Evolutionary conservation across 208 protist genomes (phyloP), one percentile per base, ranked within the genome.

Genomic region (Herpetomonas samuelpessoai): DNA sequence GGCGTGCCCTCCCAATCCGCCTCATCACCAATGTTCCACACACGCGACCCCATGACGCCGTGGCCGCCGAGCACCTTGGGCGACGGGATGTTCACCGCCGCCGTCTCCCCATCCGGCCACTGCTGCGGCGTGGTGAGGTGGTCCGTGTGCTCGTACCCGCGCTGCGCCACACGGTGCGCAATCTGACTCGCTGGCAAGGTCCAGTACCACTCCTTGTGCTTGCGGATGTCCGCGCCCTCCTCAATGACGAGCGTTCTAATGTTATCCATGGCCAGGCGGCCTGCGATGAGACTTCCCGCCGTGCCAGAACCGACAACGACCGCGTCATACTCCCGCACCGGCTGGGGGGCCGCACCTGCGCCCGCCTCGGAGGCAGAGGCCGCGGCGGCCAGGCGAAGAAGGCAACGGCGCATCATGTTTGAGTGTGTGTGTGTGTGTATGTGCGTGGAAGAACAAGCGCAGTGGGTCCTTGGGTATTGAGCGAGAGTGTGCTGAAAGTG

Each of bases 41-140:
- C 69, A 22, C 82, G 81, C 29, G 76, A 83, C 27, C 87, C 87
- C 87, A 93, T 88, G 2, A 93, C 81, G 28, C 83, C 81, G 49
- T 79, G 74, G 0, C 87, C 87, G 44, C 87, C 87, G 26, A 93
- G 74, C 55, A 93, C 81, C 3, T 68, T 54, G n/a, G 87, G 75
- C n/a, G 79, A 80, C 3, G 81, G 83, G 44, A 93, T 81, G 70
- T 57, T 70, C 52, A 93, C 83, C 14, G 74, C 63, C 28, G 74
- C 75, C 39, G 14, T 52, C 30, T 22, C 62, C 3, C 46, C 65
- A 18, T 52, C 66, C 35, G 78, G 72, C 51, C 56, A 68, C 46
- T 62, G 62, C 60, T 86, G 83, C 44, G 81, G 82, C n/a, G 73
- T 62, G 4, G 81, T 78, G 4, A 81, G 27, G 14, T 68, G 81